Base-by-base conservation (phyloP, 2,329 filamentous ascomycete genomes). In the Elsinoe arachidis region DNA sequence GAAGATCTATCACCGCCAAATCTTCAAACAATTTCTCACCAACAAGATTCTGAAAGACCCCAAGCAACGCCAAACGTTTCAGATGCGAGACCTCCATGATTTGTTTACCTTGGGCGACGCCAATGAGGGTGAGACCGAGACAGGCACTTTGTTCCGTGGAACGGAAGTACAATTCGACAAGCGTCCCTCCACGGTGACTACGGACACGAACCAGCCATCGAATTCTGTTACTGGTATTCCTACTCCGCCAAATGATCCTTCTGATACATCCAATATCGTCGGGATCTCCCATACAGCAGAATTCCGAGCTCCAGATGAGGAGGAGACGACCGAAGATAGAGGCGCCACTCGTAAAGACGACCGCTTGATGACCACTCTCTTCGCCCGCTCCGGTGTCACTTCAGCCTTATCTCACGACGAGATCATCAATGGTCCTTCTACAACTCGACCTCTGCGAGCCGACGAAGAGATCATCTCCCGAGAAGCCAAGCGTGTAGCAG, bases 1-100 rank as follows among this genome's bases (percentile, higher is more conserved):
- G 72, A 99, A 99, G 75, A 99, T 99, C 30, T 99, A 97, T 62
- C 92, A 99, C 70, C 87, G 95, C 14, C 93, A 99, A 68, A 93
- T 99, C 53, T 99, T 95, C 78, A 99, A 99, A 72, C 92, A 97
- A 65, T 96, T 97, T 68, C 78, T 99, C 61, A 93, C 90, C 2
- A 96, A 97, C 74, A 97, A 97, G 70, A 91, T 99, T 5, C 72
- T 99, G 53, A 91, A 88, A 64, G 92, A 99, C 65, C 90, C 93
- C 0, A 96, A 95, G 67, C 91, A 97, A 70, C 84, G 89, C 19
- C 89, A 93, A 62, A 90, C 87, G 0, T 96, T 97, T 70, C 89
- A 95, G 59, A 79, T 95, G 65, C 87, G 86, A 59, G 91, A 97
- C 66, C 74, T 99, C 14, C 89, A 96, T 63, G 92, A 99, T 68